These are phyloP conservation scores for Pulveroboletus frians DNA, from an alignment of 768 basidiomycete genomes.

Conservation along the genomic window DNA sequence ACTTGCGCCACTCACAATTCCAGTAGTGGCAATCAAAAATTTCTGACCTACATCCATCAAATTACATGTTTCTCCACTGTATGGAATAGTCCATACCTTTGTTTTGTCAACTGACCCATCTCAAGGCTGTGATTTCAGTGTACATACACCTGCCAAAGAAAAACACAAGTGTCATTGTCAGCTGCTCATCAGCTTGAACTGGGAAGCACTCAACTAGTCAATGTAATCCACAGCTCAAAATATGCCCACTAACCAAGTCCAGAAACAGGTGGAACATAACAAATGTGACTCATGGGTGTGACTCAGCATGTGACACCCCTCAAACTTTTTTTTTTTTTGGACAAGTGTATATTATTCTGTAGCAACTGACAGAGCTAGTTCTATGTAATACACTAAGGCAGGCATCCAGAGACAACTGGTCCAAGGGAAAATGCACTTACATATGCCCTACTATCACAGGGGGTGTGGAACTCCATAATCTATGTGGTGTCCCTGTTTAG, in stretches of 20 bases:
- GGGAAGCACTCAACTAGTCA: not conserved
- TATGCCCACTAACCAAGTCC: slow-evolving; percentile 32
- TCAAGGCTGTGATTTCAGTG: slow-evolving; percentile 91
- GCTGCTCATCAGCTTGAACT: slow-evolving; percentile 52
- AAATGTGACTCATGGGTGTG: too few relatives aligned
- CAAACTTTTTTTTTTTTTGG: too few relatives aligned
- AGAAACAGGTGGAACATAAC: slow-evolving; percentile 25
- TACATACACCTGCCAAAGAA: slow-evolving; percentile 97
- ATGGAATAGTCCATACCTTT: slow-evolving; percentile 48
- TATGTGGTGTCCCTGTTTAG: too few relatives aligned
- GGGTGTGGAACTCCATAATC: too few relatives aligned
- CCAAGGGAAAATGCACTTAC: too few relatives aligned
- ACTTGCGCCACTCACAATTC: slow-evolving; percentile 76
- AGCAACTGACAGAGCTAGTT: too few relatives aligned
- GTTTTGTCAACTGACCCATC: slow-evolving; percentile 87
- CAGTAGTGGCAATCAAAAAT: slow-evolving; percentile 88
- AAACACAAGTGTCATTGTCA: slow-evolving; percentile 86
- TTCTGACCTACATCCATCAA: slow-evolving; percentile 69
- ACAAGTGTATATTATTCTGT: too few relatives aligned
- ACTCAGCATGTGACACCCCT: too few relatives aligned
- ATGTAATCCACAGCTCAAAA: not conserved
- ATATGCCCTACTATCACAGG: too few relatives aligned
- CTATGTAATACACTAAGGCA: too few relatives aligned
- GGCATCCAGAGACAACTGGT: too few relatives aligned
- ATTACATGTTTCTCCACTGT: not conserved